Conservation (phyloP, 805 yeast species). For the Kluyveromyces siamensis region DNA sequence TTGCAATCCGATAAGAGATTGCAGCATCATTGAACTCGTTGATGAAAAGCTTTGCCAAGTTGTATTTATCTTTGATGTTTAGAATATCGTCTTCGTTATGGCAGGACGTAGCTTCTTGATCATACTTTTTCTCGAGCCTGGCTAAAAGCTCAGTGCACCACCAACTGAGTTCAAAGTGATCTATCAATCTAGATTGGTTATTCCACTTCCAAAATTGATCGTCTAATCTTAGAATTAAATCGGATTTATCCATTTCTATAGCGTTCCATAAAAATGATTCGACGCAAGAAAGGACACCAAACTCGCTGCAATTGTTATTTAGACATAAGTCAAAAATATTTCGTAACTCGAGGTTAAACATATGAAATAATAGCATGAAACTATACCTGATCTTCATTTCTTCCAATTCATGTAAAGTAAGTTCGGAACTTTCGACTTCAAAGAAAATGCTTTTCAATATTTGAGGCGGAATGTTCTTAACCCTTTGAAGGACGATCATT, state of each 20-base stretch:
- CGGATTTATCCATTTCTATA: conserved; percentile 4
- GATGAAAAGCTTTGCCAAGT: conserved; percentile 6
- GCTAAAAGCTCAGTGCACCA: background rate
- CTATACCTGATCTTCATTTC: conserved; percentile 4
- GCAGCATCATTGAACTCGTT: conserved; percentile 5
- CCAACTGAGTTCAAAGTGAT: background rate
- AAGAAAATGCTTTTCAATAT: conserved; percentile 1
- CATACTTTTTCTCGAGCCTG: background rate
- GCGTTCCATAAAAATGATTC: conserved; percentile 8
- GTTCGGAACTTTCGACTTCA: background rate
- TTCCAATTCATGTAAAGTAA: background rate
- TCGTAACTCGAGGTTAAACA: conserved; percentile 3
- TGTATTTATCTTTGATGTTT: conserved; percentile 4
- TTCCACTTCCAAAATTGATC: conserved; percentile 1
- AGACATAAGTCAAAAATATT: conserved; percentile 5
- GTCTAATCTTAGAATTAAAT: conserved; percentile 6
- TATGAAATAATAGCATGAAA: conserved; percentile 5
- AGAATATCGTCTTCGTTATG: background rate
- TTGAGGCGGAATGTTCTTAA: background rate
- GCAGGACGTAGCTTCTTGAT: background rate
- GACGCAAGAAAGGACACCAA: conserved; percentile 3
- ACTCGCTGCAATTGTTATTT: background rate
- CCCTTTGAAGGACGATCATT: background rate
- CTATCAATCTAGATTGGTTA: background rate
- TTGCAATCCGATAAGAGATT: background rate